These are phyloP conservation scores for Aspergillus puulaauensis DNA, from an alignment of 2,329 filamentous ascomycete species.

Conservation along the genomic window DNA sequence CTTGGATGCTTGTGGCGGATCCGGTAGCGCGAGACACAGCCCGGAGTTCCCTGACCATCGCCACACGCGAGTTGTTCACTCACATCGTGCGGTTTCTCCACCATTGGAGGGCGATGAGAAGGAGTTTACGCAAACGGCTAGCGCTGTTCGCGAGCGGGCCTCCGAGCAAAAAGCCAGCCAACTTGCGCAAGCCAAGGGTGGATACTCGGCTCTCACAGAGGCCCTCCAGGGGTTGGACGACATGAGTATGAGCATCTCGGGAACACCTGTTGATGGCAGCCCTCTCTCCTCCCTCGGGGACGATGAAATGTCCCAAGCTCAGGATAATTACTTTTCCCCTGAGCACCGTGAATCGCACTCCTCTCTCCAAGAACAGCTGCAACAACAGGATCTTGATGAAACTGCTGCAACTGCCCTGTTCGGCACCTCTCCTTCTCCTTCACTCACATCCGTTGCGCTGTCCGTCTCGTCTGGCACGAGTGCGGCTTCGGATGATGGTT, in stretches of 20 bases:
- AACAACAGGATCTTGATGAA: conserved; percentile 32
- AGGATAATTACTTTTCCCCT: conserved; percentile 39
- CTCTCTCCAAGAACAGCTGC: conserved; percentile 17
- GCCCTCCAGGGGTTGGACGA: conserved; percentile 43
- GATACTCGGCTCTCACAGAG: conserved; percentile 38
- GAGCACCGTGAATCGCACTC: conserved; percentile 23
- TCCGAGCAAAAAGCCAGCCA: conserved; percentile 37
- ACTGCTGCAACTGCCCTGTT: conserved; percentile 37
- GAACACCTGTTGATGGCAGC: conserved; percentile 32
- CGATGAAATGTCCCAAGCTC: conserved; percentile 29
- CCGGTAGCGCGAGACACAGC: conserved; percentile 53
- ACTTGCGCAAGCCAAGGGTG: conserved; percentile 27
- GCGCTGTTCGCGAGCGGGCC: conserved; percentile 67
- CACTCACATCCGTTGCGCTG: conserved; percentile 41
- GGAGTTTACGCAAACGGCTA: conserved; percentile 94
- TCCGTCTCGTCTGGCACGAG: conserved; percentile 45
- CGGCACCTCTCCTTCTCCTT: conserved; percentile 44
- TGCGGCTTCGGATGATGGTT: conserved; percentile 32
- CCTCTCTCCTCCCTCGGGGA: conserved; percentile 31
- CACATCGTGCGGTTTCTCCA: conserved; percentile 75
- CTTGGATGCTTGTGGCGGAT: conserved; percentile 56
- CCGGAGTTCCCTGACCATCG: conserved; percentile 53
- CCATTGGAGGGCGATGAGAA: conserved; percentile 91
- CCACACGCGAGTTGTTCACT: conserved; percentile 60
- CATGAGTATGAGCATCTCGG: conserved; percentile 26